Base-by-base conservation (phyloP, 202 grass and related monocot species). In the Sporobolus alterniflorus region DNA sequence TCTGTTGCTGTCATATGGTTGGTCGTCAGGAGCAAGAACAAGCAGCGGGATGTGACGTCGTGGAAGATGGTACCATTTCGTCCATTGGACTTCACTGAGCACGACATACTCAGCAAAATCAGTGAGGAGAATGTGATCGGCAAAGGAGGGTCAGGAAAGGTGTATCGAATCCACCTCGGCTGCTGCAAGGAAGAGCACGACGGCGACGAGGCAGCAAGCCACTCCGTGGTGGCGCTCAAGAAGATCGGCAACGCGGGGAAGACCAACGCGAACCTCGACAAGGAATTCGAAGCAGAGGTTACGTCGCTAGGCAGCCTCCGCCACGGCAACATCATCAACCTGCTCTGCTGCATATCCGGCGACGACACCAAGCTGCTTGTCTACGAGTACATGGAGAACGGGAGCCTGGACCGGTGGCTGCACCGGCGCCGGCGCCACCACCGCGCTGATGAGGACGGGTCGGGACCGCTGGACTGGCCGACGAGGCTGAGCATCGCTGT, bases 1-100 rank as follows among this genome's bases (percentile, higher is more conserved):
- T 22, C 26, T 7, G 8, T 62, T 9, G 18, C 31, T 2, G 28
- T 48, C 12, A 67, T 64, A 5, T 54, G 47, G n/a, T 9, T 54
- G 15, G 28, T 63, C 16, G 16, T 77, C 30, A 30, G 69, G 40
- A 78, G 41, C 29, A 80, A 83, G 68, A 90, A 28, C 0, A 21
- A 41, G 21, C 55, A 62, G n/a, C 21, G 1, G 7, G 78, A 86
- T 62, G 66, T 73, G 2, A 14, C 40, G 1, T 32, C 39, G 12
- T 92, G 82, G 88, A 96, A 92, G 88, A 84, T 89, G 39, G 87
- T 49, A n/a, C 32, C 46, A 9, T 96, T 95, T 60, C 71, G 83
- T 2, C 11, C 26, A 1, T 8, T 97, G 67, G 25, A 84, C 6
- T 97, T 93, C 51, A 75, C 46, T 0, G 88, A 62, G 60, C 26